Evolutionary conservation across 257 asterid species (phyloP), one percentile per base, ranked within the genome.

Genomic region (Scutellaria galericulata): DNA sequence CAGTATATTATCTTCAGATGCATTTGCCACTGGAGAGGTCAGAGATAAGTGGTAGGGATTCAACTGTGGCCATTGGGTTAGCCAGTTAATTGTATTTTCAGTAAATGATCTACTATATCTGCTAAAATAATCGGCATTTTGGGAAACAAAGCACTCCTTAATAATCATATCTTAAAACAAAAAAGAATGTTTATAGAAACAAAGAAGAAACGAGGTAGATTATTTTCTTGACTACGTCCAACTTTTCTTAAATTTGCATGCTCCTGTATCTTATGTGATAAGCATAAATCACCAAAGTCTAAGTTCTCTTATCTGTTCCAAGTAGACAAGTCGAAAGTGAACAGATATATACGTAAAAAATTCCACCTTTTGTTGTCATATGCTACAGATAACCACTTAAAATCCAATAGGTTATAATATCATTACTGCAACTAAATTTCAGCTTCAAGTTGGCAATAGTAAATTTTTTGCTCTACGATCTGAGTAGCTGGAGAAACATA

Each of bases 61-160:
- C 46, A 55, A 13, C 10, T 22, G 35, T 7, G 57, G 15, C 58
- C 66, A 5, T 40, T 9, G 40, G 22, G 39, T 53, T 18, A 68
- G 37, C 53, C 39, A 9, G 63, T 48, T 37, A n/a, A 27, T 66
- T 15, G 39, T 50, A 53, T 31, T 40, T 68, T 39, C 39, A 1
- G 51, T 39, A 15, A 57, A 9, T 14, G 60, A 18, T 58, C 56
- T 1, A 40, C 11, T 47, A 63, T 5, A 39, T 55, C 56, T 63
- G 64, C 42, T 40, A 9, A 46, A n/a, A 46, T 31, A 66, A 46
- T 61, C 37, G 70, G 62, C 39, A 7, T 63, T 63, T 52, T 40
- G 1, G 37, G 70, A 51, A 61, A 51, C 11, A 22, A 70, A 56
- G 27, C n/a, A 56, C 13, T 44, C 13, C n/a, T n/a, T 31, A 2